Conservation (phyloP, 2,329 filamentous ascomycete genomes). For the Epichloe gansuensis region DNA sequence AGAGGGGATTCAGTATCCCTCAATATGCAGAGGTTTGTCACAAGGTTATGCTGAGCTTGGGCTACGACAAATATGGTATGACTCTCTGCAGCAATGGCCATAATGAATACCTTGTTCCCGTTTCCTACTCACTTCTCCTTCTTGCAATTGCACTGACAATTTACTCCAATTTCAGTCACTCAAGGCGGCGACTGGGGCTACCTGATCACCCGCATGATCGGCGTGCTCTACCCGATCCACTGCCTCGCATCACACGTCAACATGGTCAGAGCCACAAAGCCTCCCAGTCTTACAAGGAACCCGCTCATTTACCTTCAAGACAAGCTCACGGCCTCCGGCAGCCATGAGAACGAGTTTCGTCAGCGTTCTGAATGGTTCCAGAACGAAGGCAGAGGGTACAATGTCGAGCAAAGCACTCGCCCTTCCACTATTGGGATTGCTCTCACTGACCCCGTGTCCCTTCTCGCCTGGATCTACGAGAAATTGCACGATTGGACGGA, state of each 20-base stretch:
- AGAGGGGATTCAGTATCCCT: conserved; percentile 18
- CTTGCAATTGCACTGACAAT: not conserved
- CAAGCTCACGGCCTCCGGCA: conserved; percentile 38
- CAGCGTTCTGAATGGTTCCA: conserved; percentile 44
- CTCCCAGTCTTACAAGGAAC: conserved; percentile 36
- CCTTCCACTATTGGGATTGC: conserved; percentile 62
- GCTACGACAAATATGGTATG: conserved; percentile 31
- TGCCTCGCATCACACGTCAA: conserved; percentile 43
- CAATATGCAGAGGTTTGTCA: conserved; percentile 44
- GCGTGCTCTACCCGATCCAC: conserved; percentile 39
- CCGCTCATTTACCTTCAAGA: conserved; percentile 43
- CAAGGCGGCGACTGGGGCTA: conserved; percentile 64
- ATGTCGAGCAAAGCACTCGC: conserved; percentile 39
- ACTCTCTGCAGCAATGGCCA: not conserved
- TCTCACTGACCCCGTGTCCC: conserved; percentile 54
- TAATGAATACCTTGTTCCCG: too few species aligned
- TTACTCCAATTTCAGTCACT: conserved; percentile 36
- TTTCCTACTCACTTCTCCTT: not conserved
- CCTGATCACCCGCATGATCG: conserved; percentile 49
- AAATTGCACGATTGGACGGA: conserved; percentile 71
- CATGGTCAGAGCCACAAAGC: conserved; percentile 34
- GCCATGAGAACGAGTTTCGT: conserved; percentile 25
- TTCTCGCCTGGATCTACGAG: conserved; percentile 70
- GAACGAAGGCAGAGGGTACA: conserved; percentile 32
- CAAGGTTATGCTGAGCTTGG: conserved; percentile 55